Conservation (phyloP, 2,329 filamentous ascomycete genomes). For the Neurospora crassa region DNA sequence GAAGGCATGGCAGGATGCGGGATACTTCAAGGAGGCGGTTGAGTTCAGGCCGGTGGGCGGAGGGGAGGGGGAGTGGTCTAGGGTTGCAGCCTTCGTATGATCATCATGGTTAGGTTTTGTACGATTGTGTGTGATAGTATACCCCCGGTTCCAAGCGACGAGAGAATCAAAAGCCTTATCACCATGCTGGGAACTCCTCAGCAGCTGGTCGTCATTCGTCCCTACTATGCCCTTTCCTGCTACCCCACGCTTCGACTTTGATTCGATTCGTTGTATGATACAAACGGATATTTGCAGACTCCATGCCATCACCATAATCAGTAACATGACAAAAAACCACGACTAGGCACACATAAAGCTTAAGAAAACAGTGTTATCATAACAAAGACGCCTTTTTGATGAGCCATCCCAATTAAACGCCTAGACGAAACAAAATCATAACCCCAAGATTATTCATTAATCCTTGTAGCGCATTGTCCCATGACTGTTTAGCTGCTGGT, state of each 20-base stretch:
- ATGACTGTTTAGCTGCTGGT: conserved; percentile 11
- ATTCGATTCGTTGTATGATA: background rate
- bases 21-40: conserved; percentile 86
- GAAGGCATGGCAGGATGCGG: conserved; percentile 82
- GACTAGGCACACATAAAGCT: background rate
- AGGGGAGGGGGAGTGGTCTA: conserved; percentile 27
- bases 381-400: background rate
- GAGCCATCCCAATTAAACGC: conserved; percentile 1
- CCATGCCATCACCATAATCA: background rate
- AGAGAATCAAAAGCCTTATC: background rate
- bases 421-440: conserved; percentile 3
- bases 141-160: background rate
- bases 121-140: background rate
- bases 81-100: conserved; percentile 19
- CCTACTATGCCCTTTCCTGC: background rate
- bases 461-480: background rate
- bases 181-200: background rate
- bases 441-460: conserved; percentile 4
- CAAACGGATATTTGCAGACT: background rate
- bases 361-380: background rate
- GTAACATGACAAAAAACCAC: background rate
- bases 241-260: background rate
- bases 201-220: background rate
- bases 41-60: conserved; percentile 59
- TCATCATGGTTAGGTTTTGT: background rate